Base-by-base conservation (phyloP, 1,284 basidiomycete species). In the Leccinum angustisporum region DNA sequence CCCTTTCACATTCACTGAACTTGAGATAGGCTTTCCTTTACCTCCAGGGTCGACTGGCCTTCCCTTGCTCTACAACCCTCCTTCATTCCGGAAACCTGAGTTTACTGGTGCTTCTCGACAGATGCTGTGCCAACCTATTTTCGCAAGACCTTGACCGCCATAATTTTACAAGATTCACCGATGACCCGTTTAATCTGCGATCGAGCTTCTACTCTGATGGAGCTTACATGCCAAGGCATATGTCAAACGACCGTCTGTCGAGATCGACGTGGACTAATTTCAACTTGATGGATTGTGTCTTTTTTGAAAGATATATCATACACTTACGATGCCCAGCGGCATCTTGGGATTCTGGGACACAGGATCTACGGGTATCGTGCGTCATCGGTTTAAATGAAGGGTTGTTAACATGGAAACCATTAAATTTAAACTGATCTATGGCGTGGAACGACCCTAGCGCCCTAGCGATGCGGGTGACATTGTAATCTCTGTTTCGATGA, bases 11-110 rank as follows among this genome's bases (percentile, higher is more conserved):
- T 27, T 63, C 8, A 18, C n/a, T n/a, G 65, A 54, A 33, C 34
- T 14, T 34, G 5, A 6, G 14, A 54, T 5, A 67, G 67, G 4
- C 57, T 18, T 66, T 54, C 63, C 68, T 5, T 57, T 75, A 1
- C 75, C 72, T 53, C 72, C 72, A 1, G 74, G 72, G 3, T 43
- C n/a, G 40, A 18, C 5, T 6, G 40, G 3, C 40, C n/a, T 43
- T 36, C 71, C 72, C 10, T 57, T 76, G 8, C 18, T 75, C 1
- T 70, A 70, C 1, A 75, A 61, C 31, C 7, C 4, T 38, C 14
- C 3, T 38, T 75, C 13, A 55, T 65, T 33, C 1, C 25, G 25
- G 25, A 50, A 57, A 48, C 65, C 75, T 25, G 16, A 10, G 67
- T 56, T 16, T 7, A 27, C 4, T 18, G 14, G 4, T 33, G 11